Evolutionary conservation across 148 eudicot species (phyloP).

Genomic region (Fagopyrum esculentum): DNA sequence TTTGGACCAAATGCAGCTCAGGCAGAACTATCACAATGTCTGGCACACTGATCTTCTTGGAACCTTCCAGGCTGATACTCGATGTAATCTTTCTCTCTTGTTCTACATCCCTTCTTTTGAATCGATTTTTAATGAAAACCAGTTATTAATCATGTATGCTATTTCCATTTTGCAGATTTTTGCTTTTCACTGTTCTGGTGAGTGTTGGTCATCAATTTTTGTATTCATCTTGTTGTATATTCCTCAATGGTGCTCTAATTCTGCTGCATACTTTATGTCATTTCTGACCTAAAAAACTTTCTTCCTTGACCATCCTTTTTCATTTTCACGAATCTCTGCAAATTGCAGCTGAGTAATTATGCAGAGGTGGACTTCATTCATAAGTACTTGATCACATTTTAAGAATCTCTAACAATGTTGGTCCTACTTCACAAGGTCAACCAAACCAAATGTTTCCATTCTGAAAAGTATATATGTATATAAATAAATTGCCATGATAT

Average conservation of each 20-base stretch:
- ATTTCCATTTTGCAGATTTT: conserved; percentile 43
- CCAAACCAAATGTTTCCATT: too few relatives aligned
- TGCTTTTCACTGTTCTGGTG: conserved; percentile 63
- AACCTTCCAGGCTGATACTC: conserved; percentile 58
- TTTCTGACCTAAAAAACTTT: not conserved
- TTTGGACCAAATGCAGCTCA: conserved; percentile 57
- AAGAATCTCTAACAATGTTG: too few relatives aligned
- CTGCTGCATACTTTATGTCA: not conserved
- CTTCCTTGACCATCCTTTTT: not conserved
- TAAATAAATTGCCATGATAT: too few relatives aligned
- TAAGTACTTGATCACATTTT: not conserved
- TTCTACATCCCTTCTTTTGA: not conserved
- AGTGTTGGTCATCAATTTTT: conserved; percentile 17
- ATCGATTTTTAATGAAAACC: not conserved
- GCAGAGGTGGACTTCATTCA: not conserved
- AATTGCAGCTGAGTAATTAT: not conserved
- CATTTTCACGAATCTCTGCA: not conserved
- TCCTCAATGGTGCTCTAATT: not conserved
- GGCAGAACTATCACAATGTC: conserved; percentile 65
- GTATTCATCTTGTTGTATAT: not conserved
- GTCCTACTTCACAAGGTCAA: too few relatives aligned
- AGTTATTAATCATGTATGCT: not conserved
- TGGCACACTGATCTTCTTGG: conserved; percentile 81
- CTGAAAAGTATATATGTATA: too few relatives aligned
- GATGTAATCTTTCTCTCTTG: conserved; percentile 33